Conservation (phyloP, 352 stramenopile species). For the Stramenopiles sp. region DNA sequence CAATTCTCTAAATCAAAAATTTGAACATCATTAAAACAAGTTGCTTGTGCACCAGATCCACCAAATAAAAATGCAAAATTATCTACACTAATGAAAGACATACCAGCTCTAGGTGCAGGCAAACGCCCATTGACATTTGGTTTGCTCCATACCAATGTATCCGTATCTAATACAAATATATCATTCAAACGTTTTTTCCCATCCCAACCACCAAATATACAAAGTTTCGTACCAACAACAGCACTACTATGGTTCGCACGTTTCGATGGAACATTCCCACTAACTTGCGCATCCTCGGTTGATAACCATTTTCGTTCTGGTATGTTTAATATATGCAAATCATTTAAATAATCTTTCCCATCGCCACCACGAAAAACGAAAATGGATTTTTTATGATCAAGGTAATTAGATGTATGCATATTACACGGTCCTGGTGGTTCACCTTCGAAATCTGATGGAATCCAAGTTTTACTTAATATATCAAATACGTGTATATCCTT, state of each 20-base stretch:
- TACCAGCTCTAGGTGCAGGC: conserved; percentile 67
- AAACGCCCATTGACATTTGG: too few relatives aligned
- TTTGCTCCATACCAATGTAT: conserved; percentile 65
- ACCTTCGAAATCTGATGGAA: conserved; percentile 27
- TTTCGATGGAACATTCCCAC: conserved; percentile 49
- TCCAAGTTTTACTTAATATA: conserved; percentile 40
- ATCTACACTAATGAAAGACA: conserved; percentile 77
- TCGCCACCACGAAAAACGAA: conserved; percentile 81
- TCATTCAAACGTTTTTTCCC: conserved; percentile 77
- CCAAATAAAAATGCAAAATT: conserved; percentile 80
- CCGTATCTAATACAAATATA: conserved; percentile 77
- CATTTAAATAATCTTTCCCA: conserved; percentile 79
- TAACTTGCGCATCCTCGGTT: too few relatives aligned
- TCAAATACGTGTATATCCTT: conserved; percentile 73
- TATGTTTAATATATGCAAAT: conserved; percentile 76
- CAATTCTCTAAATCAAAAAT: conserved; percentile 58
- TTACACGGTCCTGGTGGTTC: conserved; percentile 66
- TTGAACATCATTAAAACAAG: conserved; percentile 86
- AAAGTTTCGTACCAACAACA: conserved; percentile 56
- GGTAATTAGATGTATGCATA: conserved; percentile 88
- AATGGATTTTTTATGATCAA: conserved; percentile 48
- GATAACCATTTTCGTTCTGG: too few relatives aligned
- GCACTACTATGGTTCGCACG: conserved; percentile 81
- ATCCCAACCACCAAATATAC: conserved; percentile 85
- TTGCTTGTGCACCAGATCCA: conserved; percentile 64